A percentile compares a stretch with the other conserved stretches of the same genome.
phyloP scores from a whole-genome alignment of 2,329 filamentous ascomycete genomes.

The Clarireedia monteithiana region DNA sequence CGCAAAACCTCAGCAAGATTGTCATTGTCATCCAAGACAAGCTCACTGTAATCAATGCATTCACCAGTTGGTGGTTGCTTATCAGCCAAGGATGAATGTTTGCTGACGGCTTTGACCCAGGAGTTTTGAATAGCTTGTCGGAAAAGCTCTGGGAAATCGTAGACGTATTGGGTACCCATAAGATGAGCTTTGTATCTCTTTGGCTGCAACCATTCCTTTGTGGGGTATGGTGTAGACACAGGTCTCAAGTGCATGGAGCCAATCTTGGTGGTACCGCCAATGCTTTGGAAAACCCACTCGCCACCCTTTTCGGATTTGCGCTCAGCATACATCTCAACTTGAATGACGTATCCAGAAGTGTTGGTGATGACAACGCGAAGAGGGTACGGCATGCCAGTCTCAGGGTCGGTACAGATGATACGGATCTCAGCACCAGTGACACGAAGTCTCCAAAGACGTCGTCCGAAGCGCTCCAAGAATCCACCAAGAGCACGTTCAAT shows the following conservation, averaged over 20 bases:
- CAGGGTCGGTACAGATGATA: conserved; percentile 90
- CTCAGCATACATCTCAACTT: conserved; percentile 96
- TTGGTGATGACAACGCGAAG: conserved; percentile 96
- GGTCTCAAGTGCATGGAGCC: conserved; percentile 90
- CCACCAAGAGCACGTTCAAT: conserved; percentile 89
- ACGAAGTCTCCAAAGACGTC: conserved; percentile 90
- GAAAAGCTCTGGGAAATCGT: conserved; percentile 99
- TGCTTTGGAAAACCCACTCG: conserved; percentile 97
- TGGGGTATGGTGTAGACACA: conserved; percentile 87
- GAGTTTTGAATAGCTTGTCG: conserved; percentile 94
- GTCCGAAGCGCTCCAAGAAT: conserved; percentile 93
- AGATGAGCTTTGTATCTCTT: conserved; percentile 99
- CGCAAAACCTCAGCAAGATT: conserved; percentile 88
- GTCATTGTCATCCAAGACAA: conserved; percentile 91
- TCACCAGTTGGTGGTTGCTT: conserved; percentile 81
- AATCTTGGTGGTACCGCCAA: conserved; percentile 90
- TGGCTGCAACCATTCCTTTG: conserved; percentile 97
- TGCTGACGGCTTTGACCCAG: conserved; percentile 71
- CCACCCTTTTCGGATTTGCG: conserved; percentile 91
- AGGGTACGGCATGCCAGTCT: conserved; percentile 77
- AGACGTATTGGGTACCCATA: conserved; percentile 99
- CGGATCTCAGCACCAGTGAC: conserved; percentile 97
- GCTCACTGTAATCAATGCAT: conserved; percentile 88
- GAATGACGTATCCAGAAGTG: conserved; percentile 94
- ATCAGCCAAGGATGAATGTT: conserved; percentile 64